Conservation (phyloP, 2,329 filamentous ascomycete genomes). For the Phialophora chinensis region DNA sequence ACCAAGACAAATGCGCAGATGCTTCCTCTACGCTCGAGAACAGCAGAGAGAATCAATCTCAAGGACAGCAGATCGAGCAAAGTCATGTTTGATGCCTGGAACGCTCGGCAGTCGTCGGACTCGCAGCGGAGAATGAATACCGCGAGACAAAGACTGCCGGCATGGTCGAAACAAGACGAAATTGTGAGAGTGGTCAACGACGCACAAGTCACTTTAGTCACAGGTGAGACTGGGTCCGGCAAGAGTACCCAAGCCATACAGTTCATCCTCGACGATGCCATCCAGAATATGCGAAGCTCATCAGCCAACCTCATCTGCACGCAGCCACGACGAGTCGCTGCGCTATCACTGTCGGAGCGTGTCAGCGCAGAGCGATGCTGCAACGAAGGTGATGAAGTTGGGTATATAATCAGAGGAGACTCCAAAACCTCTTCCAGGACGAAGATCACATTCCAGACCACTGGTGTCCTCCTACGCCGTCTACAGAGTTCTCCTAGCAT, state of each 20-base stretch:
- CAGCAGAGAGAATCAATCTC: slow-evolving; percentile 5
- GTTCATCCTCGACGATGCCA: slow-evolving; percentile 91
- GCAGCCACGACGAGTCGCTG: slow-evolving; percentile 91
- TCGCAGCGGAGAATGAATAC: slow-evolving; percentile 76
- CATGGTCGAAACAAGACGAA: slow-evolving; percentile 79
- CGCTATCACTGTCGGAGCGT: slow-evolving; percentile 88
- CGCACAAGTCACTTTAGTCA: slow-evolving; percentile 93
- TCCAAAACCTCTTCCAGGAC: slow-evolving; percentile 77
- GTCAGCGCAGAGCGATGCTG: slow-evolving; percentile 90
- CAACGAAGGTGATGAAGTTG: slow-evolving; percentile 82
- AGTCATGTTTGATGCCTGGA: slow-evolving; percentile 68
- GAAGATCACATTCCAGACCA: slow-evolving; percentile 94
- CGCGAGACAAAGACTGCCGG: slow-evolving; percentile 76
- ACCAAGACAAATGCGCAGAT: background rate
- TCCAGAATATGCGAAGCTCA: slow-evolving; percentile 73
- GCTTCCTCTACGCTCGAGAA: slow-evolving; percentile 1
- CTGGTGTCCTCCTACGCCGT: slow-evolving; percentile 85
- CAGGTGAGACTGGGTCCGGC: slow-evolving; percentile 93
- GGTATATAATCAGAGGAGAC: slow-evolving; percentile 90
- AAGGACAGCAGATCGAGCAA: slow-evolving; percentile 32
- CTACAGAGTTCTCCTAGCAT: slow-evolving; percentile 63
- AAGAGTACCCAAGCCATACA: slow-evolving; percentile 98
- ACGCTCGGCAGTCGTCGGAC: slow-evolving; percentile 66
- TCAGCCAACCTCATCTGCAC: slow-evolving; percentile 92
- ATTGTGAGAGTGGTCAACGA: slow-evolving; percentile 76